Conservation (phyloP, 1,284 basidiomycete genomes). For the Rhodotorula sp. region DNA sequence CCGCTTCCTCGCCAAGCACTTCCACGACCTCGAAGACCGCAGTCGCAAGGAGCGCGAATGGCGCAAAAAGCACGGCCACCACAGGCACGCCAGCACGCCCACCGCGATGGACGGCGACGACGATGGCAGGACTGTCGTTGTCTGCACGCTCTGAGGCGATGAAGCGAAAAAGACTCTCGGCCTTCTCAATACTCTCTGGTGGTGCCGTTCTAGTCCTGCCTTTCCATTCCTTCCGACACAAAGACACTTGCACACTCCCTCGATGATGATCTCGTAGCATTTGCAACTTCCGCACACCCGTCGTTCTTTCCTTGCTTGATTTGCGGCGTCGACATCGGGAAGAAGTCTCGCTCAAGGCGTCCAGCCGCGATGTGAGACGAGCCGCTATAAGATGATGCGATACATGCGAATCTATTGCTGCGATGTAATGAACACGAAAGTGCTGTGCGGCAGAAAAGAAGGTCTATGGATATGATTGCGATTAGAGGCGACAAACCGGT, state of each 20-base stretch:
- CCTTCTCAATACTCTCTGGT: too few species aligned
- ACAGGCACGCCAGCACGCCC: neutral
- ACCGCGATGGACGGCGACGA: neutral
- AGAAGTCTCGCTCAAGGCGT: neutral
- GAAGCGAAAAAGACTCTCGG: neutral
- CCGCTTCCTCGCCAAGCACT: conserved; percentile 16
- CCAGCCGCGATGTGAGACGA: neutral
- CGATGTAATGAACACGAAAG: neutral
- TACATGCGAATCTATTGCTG: neutral
- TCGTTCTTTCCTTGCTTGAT: neutral
- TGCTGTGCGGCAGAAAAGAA: neutral
- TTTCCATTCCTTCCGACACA: too few species aligned
- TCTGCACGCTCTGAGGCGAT: neutral
- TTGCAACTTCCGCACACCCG: neutral
- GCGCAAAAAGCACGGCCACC: neutral
- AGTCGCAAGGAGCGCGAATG: conserved; percentile 9
- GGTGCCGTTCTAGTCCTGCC: too few species aligned
- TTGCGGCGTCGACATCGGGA: neutral
- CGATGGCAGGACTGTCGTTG: neutral
- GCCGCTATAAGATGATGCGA: too few species aligned
- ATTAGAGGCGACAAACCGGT: too few species aligned
- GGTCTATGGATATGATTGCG: neutral
- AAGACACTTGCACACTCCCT: neutral
- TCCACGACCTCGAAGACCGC: conserved; percentile 24
- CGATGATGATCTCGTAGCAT: neutral